Conservation (phyloP, 805 yeast species). For the Kodamaea lidongshanica region DNA sequence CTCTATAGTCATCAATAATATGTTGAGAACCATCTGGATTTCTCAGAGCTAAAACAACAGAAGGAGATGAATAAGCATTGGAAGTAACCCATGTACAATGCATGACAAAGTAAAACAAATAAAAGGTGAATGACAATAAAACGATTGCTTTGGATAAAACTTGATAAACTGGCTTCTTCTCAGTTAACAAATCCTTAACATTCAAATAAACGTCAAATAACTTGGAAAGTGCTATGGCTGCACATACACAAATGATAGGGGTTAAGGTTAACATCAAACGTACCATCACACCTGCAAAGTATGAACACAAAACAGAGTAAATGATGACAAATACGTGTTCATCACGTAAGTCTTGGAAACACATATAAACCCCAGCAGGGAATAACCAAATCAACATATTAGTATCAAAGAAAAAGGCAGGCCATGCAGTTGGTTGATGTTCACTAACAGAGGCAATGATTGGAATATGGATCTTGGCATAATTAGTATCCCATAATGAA, state of each 20-base stretch:
- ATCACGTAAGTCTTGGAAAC: conserved; percentile 82
- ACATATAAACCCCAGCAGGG: conserved; percentile 93
- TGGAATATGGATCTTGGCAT: conserved; percentile 97
- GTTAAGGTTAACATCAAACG: conserved; percentile 95
- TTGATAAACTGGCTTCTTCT: conserved; percentile 25
- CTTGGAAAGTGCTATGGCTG: conserved; percentile 82
- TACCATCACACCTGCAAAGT: conserved; percentile 99
- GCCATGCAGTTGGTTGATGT: conserved; percentile 99
- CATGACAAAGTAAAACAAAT: conserved; percentile 73
- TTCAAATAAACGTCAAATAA: conserved; percentile 77
- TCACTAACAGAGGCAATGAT: conserved; percentile 98
- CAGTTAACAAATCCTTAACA: conserved; percentile 38
- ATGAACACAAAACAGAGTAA: conserved; percentile 88
- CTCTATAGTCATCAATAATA: conserved; percentile 94
- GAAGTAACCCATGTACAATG: conserved; percentile 98
- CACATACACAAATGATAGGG: conserved; percentile 91
- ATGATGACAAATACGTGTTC: conserved; percentile 92
- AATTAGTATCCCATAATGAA: conserved; percentile 95
- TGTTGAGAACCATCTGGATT: conserved; percentile 79
- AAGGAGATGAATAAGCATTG: conserved; percentile 93
- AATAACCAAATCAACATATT: conserved; percentile 92
- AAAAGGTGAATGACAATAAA: conserved; percentile 59
- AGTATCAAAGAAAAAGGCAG: conserved; percentile 92
- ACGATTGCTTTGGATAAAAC: conserved; percentile 58
- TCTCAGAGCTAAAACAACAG: conserved; percentile 84